Evolutionary conservation across 306 rosid genomes (phyloP).

Genomic region (Herpetospermum pedunculosum): DNA sequence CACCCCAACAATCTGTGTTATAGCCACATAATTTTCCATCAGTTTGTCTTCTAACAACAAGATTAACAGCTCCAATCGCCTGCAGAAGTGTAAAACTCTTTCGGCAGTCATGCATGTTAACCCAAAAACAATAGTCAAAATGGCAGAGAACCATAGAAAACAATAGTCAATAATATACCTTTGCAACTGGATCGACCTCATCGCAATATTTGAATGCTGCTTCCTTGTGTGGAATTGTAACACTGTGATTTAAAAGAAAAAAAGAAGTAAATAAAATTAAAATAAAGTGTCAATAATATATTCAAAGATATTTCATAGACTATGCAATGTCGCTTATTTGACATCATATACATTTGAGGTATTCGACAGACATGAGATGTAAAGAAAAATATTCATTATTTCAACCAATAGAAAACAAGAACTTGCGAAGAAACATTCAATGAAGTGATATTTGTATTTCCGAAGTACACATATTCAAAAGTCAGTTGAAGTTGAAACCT

Average conservation of each 20-base stretch:
- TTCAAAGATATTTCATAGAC: background rate
- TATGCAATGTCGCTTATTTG: background rate
- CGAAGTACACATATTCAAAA: background rate
- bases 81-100: slow-evolving; percentile 18
- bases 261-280: background rate
- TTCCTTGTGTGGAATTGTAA: slow-evolving; percentile 85
- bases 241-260: slow-evolving; percentile 33
- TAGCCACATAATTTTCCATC: slow-evolving; percentile 84
- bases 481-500: slow-evolving; percentile 33
- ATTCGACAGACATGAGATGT: background rate
- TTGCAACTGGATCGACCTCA: slow-evolving; percentile 85
- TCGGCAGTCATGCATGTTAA: slow-evolving; percentile 4
- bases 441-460: background rate
- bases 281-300: background rate
- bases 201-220: slow-evolving; percentile 65
- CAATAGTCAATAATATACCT: slow-evolving; percentile 38
- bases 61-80: slow-evolving; percentile 92
- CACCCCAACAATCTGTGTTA: slow-evolving; percentile 80
- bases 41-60: slow-evolving; percentile 52
- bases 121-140: background rate
- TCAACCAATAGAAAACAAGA: background rate
- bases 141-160: background rate
- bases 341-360: background rate
- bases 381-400: background rate
- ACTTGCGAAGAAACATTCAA: background rate